Evolutionary conservation across 345 rosid genomes (phyloP).

Genomic region (Murraya paniculata): DNA sequence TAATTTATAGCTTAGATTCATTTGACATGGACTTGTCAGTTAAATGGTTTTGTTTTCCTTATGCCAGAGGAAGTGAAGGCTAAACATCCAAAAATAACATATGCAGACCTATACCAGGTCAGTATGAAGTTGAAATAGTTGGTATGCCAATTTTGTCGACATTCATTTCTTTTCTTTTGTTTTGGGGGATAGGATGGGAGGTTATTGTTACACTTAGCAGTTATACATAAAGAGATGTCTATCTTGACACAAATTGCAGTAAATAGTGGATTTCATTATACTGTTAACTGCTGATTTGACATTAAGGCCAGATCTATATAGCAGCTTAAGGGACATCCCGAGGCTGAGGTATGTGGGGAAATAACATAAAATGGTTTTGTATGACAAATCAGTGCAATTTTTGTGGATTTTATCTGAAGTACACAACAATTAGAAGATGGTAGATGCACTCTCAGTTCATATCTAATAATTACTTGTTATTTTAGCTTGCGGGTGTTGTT

Average conservation of each 20-base stretch:
- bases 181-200: background rate
- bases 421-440: background rate
- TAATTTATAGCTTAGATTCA: background rate
- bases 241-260: background rate
- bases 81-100: constrained; percentile 72
- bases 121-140: constrained; percentile 8
- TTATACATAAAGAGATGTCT: background rate
- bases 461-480: constrained; percentile 3
- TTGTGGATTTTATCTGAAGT: background rate
- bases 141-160: background rate
- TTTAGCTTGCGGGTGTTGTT: constrained; percentile 93
- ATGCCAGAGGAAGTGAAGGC: constrained; percentile 73
- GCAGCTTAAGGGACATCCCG: background rate
- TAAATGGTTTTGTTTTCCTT: background rate
- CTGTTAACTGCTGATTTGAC: background rate
- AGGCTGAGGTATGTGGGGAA: background rate
- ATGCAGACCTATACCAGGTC: constrained; percentile 77
- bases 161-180: background rate
- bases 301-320: background rate
- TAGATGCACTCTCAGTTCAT: background rate
- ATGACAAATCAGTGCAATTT: background rate
- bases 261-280: background rate
- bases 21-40: background rate
- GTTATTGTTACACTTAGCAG: background rate
- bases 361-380: background rate